Percentiles rank a stretch among this genome's conserved stretches.
phyloP scores from a whole-genome alignment of 805 yeast genomes.

The Kazachstania viticola region DNA sequence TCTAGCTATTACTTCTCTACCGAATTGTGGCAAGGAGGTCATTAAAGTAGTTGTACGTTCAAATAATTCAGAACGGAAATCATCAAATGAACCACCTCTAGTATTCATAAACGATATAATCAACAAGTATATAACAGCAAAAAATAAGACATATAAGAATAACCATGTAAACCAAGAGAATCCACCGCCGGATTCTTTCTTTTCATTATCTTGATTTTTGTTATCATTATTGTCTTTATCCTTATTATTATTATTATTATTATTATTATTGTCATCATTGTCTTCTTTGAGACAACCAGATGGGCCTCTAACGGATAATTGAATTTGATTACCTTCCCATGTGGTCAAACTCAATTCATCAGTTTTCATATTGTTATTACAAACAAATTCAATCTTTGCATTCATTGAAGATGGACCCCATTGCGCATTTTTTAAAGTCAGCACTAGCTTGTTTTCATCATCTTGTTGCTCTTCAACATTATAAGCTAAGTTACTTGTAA shows the following conservation, averaged over 20 bases:
- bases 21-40: constrained; percentile 51
- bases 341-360: constrained; percentile 13
- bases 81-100: constrained; percentile 54
- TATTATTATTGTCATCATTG: constrained; percentile 13
- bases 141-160: constrained; percentile 56
- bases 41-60: constrained; percentile 53
- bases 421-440: constrained; percentile 38
- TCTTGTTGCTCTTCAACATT: constrained; percentile 24
- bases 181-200: constrained; percentile 20
- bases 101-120: constrained; percentile 64
- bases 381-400: constrained; percentile 37
- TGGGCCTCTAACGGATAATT: constrained; percentile 30
- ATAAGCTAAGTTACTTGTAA: constrained; percentile 25
- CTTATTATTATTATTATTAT: constrained; percentile 12
- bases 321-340: constrained; percentile 19
- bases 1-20: constrained; percentile 55
- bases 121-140: constrained; percentile 58
- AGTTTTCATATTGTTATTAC: constrained; percentile 32
- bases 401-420: constrained; percentile 60
- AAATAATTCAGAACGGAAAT: constrained; percentile 61
- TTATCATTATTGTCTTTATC: constrained; percentile 20
- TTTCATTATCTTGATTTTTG: constrained; percentile 15
- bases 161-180: constrained; percentile 58
- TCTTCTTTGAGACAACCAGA: constrained; percentile 32
- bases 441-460: constrained; percentile 20